Evolutionary conservation across 139 green algal species (phyloP).

Genomic region (Tetradesmus lagerheimii): DNA sequence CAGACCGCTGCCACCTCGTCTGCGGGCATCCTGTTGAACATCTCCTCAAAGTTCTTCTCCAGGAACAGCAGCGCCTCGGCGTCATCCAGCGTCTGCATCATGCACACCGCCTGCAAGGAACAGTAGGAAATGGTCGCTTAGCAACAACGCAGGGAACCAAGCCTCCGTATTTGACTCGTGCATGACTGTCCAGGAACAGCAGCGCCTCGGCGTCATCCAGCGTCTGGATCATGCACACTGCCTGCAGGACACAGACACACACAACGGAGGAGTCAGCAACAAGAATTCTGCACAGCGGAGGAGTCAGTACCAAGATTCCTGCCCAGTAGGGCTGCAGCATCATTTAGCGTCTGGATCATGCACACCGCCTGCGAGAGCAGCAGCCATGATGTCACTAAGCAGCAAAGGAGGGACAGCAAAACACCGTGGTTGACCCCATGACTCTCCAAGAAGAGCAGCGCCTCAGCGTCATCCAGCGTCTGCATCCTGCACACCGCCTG

Average conservation of each 20-base stretch:
- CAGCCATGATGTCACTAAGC: no score
- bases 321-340: no score
- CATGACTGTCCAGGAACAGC: slow-evolving; percentile 72
- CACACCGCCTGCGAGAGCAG: no score
- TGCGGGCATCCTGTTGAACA: slow-evolving; percentile 47
- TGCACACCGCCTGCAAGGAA: slow-evolving; percentile 53
- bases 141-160: no score
- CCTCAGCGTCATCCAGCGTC: slow-evolving; percentile 61
- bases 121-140: no score
- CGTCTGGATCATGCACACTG: slow-evolving; percentile 62
- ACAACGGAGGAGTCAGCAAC: no score
- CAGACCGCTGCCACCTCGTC: slow-evolving; percentile 41
- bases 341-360: no score
- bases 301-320: no score
- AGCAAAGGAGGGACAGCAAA: no score
- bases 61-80: slow-evolving; percentile 69
- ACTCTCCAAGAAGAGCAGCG: slow-evolving; percentile 42
- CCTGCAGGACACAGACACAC: slow-evolving; percentile 48
- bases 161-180: no score
- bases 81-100: slow-evolving; percentile 66
- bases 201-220: slow-evolving; percentile 64
- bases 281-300: no score
- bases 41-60: slow-evolving; percentile 58
- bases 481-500: slow-evolving; percentile 62
- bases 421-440: no score